Base-by-base conservation (phyloP, 2,329 filamentous ascomycete genomes). In the Neodidymelliopsis sp. region DNA sequence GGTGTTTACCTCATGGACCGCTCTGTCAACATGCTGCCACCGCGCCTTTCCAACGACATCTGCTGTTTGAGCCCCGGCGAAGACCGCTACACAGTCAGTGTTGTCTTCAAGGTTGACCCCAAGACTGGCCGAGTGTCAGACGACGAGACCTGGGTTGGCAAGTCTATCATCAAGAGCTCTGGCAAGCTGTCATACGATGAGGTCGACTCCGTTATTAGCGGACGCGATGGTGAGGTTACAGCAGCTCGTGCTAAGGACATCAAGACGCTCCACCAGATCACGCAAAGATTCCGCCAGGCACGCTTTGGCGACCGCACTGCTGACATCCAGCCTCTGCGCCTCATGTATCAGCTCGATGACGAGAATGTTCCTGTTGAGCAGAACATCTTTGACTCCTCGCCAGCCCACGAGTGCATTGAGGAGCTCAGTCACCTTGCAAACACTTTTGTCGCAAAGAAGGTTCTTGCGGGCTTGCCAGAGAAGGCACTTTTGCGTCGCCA, bases 331-430 rank as follows among this genome's bases (percentile, higher is more conserved):
- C 87, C 93, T 29, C 84, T 99, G 41, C 89, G 94, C 48, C 82
- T 99, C 35, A 80, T 97, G 54, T 91, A 96, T 74, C 92, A 96
- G 75, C 82, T 97, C 29, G 94, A 99, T 62, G 94, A 99, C 63
- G 94, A 99, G 80, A 97, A 97, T 73, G 91, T 97, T 42, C 94
- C 93, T 2, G 92, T 97, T 29, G 91, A 96, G 77, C 85, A 91
- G 71, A 99, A 97, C 77, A 89, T 99, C 57, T 99, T 97, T 67
- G 88, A 97, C 72, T 93, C 90, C 22, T 91, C 90, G 10, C 81
- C 87, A 8, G 90, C 92, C 2, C 91, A 95, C 56, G 93, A 97
- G 76, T 84, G 97, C 56, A 90, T 97, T 33, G 94, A 99, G 73
- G 94, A 99, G 77, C 80, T 99, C 42, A 88, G 91, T 77, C 89